A percentile compares a stretch with the other conserved stretches of the same genome.
These are phyloP conservation scores for Cladosporium cucumerinum DNA, from an alignment of 2,329 filamentous ascomycete species.

Conservation along the genomic window DNA sequence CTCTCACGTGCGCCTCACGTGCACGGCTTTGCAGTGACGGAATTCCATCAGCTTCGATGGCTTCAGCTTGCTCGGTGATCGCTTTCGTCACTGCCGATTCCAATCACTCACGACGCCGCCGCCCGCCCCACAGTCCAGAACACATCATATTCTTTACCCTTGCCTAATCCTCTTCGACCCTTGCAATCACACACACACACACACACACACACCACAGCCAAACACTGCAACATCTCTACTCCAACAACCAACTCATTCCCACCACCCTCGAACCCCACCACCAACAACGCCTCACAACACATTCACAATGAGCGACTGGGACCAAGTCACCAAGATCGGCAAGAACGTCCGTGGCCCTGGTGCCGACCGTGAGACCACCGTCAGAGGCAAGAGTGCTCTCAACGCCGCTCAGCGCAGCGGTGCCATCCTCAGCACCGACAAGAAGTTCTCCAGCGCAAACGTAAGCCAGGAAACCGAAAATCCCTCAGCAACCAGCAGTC, in stretches of 20 bases:
- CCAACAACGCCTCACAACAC: conserved; percentile 10
- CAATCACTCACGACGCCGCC: neutral
- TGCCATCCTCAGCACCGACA: conserved; percentile 76
- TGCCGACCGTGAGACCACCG: conserved; percentile 75
- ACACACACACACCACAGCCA: too few relatives aligned
- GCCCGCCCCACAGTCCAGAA: conserved; percentile 8
- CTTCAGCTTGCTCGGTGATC: conserved; percentile 9
- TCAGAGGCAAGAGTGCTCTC: conserved; percentile 77
- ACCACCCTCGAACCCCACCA: neutral
- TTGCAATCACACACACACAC: neutral
- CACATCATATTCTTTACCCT: conserved; percentile 17
- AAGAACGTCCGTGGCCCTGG: conserved; percentile 72
- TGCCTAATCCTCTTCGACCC: neutral
- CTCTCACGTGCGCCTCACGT: conserved; percentile 3
- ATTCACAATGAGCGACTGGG: conserved; percentile 67
- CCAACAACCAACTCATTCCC: neutral
- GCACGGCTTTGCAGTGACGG: neutral
- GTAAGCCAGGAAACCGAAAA: conserved; percentile 53
- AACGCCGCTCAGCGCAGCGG: conserved; percentile 87
- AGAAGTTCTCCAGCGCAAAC: conserved; percentile 81
- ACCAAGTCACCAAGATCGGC: conserved; percentile 87
- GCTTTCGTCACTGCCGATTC: conserved; percentile 10
- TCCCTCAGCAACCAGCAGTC: neutral
- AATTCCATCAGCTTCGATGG: conserved; percentile 7
- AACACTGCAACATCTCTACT: neutral